Base-by-base conservation (phyloP, 495 filamentous ascomycete species). In the Thermochaetoides thermophila region DNA sequence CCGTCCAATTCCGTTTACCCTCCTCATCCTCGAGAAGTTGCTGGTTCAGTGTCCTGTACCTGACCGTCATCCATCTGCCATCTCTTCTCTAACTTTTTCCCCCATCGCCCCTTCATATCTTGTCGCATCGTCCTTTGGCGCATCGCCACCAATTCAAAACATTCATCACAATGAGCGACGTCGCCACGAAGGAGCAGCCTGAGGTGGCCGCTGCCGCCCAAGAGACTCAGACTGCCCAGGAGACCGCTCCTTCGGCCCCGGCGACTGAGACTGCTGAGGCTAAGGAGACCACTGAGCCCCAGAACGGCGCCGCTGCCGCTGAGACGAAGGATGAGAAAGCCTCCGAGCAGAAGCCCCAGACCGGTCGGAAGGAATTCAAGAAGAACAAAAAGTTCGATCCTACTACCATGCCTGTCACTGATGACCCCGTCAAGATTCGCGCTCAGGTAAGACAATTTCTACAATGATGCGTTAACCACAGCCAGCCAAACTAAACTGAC, bases 401-500 rank as follows among this genome's bases (percentile, higher is more conserved):
- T 16, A 66, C 66, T 19, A 49, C 57, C 12, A 68, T 71, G 37
- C 59, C 72, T 27, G 71, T 74, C 40, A 76, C 73, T 13, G 69
- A 76, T 32, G 81, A 93, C 48, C 77, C 79, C 3, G 66, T 66
- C 18, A 66, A 78, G 55, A 85, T 89, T 42, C 43, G 46, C 34
- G 27, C 9, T 11, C 45, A 57, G 40, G 44, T 44, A 33, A 20
- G 39, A 26, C n/a, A n/a, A n/a, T n/a, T n/a, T n/a, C n/a, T n/a
- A n/a, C n/a, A n/a, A n/a, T n/a, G n/a, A n/a, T n/a, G n/a, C n/a
- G n/a, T n/a, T n/a, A n/a, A n/a, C n/a, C n/a, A n/a, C n/a, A n/a
- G n/a, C n/a, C n/a, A n/a, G n/a, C n/a, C n/a, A n/a, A n/a, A n/a
- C n/a, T n/a, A n/a, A n/a, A n/a, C n/a, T n/a, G n/a, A n/a, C n/a